phyloP scores from a whole-genome alignment of 106 monocot genomes.

The Dendrobium nobile region DNA sequence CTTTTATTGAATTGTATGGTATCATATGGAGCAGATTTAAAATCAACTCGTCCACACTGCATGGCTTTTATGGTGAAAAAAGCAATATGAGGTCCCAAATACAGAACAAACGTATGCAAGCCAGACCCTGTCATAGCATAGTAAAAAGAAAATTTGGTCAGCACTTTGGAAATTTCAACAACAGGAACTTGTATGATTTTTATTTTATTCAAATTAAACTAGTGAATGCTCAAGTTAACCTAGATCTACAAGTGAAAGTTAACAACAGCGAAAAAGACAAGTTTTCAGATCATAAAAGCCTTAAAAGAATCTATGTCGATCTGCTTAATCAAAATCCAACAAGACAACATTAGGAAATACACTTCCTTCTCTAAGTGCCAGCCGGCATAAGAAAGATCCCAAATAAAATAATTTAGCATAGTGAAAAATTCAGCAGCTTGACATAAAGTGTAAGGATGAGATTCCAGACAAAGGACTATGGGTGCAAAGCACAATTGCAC shows the following conservation, averaged over 20 bases:
- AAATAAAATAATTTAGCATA: not conserved
- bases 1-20: slow-evolving; percentile 69
- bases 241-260: not conserved
- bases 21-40: slow-evolving; percentile 89
- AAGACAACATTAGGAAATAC: not conserved
- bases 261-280: not conserved
- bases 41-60: slow-evolving; percentile 77
- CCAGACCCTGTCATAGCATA: slow-evolving; percentile 68
- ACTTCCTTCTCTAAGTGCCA: not conserved
- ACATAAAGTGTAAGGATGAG: not conserved
- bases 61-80: slow-evolving; percentile 84
- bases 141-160: not conserved
- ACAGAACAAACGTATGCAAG: slow-evolving; percentile 95
- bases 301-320: too few species aligned
- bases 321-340: too few species aligned
- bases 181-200: not conserved
- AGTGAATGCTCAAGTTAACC: not conserved
- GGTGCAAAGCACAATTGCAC: too few species aligned
- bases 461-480: too few species aligned
- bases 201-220: slow-evolving; percentile 1
- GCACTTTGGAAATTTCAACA: not conserved
- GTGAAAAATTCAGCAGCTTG: not conserved
- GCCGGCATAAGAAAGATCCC: not conserved
- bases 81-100: slow-evolving; percentile 93
- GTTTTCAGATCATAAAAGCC: not conserved